Conservation (phyloP, 2,329 filamentous ascomycete species). For the Passalora sequoiae region DNA sequence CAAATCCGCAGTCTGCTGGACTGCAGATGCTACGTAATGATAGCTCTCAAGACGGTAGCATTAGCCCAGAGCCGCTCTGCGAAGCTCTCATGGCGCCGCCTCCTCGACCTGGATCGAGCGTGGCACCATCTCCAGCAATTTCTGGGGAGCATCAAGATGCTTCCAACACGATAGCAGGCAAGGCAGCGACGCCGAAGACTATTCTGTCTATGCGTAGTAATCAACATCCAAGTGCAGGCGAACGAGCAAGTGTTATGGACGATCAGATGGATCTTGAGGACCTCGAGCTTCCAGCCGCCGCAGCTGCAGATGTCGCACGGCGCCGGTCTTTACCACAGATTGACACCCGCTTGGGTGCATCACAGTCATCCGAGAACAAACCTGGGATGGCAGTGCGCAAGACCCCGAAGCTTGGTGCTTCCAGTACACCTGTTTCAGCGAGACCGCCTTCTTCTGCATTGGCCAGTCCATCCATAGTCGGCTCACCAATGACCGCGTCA, state of each 20-base stretch:
- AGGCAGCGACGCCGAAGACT: slow-evolving; percentile 33
- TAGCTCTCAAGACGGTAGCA: slow-evolving; percentile 44
- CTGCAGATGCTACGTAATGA: slow-evolving; percentile 28
- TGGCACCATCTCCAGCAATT: slow-evolving; percentile 64
- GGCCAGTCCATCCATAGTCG: slow-evolving; percentile 46
- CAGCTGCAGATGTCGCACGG: slow-evolving; percentile 36
- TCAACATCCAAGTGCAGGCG: neutral
- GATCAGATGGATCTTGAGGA: slow-evolving; percentile 48
- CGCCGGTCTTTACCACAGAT: slow-evolving; percentile 42
- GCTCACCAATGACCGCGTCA: slow-evolving; percentile 48
- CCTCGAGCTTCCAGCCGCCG: slow-evolving; percentile 68
- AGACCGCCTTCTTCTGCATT: slow-evolving; percentile 37
- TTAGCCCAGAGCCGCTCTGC: slow-evolving; percentile 47
- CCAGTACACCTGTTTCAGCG: slow-evolving; percentile 45
- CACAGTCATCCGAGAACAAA: slow-evolving; percentile 47
- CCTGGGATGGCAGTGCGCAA: slow-evolving; percentile 60
- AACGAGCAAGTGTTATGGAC: slow-evolving; percentile 5
- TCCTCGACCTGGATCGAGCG: slow-evolving; percentile 53
- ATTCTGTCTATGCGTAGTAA: slow-evolving; percentile 28
- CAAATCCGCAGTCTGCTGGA: slow-evolving; percentile 25
- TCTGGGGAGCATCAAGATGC: slow-evolving; percentile 45
- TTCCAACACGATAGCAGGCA: slow-evolving; percentile 8
- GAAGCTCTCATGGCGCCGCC: slow-evolving; percentile 52
- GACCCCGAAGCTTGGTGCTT: slow-evolving; percentile 60
- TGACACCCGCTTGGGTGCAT: slow-evolving; percentile 41